These are phyloP conservation scores for Selaginella moellendorffii DNA, from an alignment of 75 land plant genomes.

Conservation along the genomic window DNA sequence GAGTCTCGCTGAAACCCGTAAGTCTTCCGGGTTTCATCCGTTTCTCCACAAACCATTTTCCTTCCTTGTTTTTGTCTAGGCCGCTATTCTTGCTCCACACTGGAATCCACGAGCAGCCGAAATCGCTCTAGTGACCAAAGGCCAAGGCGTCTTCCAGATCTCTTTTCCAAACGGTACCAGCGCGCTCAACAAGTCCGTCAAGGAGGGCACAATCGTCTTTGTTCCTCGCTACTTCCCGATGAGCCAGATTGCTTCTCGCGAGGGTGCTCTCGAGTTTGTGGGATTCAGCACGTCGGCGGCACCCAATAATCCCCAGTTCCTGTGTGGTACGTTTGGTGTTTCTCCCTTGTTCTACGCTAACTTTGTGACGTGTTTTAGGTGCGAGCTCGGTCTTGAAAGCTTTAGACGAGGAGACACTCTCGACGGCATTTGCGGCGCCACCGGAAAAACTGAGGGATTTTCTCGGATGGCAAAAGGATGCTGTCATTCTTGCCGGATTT, in stretches of 20 bases:
- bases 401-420: neutral
- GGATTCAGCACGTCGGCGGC: conserved; percentile 42
- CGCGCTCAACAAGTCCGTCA: conserved; percentile 20
- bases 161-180: conserved; percentile 27
- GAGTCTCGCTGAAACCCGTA: conserved; percentile 56
- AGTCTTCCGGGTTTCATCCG: neutral
- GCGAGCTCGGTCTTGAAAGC: neutral
- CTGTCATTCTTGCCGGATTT: neutral
- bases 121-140: conserved; percentile 38
- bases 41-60: neutral
- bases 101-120: conserved; percentile 70
- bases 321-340: conserved; percentile 37
- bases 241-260: conserved; percentile 52
- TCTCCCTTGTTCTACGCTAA: neutral
- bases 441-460: neutral
- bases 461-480: neutral
- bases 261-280: conserved; percentile 45
- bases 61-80: conserved; percentile 16
- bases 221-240: conserved; percentile 55
- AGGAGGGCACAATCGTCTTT: conserved; percentile 38
- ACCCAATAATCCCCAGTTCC: conserved; percentile 46
- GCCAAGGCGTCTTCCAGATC: conserved; percentile 43
- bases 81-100: conserved; percentile 60
- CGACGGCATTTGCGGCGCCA: neutral
- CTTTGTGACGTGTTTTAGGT: neutral